phyloP scores from a whole-genome alignment of 2,329 filamentous ascomycete genomes.

The Cladosporium oxysporum region DNA sequence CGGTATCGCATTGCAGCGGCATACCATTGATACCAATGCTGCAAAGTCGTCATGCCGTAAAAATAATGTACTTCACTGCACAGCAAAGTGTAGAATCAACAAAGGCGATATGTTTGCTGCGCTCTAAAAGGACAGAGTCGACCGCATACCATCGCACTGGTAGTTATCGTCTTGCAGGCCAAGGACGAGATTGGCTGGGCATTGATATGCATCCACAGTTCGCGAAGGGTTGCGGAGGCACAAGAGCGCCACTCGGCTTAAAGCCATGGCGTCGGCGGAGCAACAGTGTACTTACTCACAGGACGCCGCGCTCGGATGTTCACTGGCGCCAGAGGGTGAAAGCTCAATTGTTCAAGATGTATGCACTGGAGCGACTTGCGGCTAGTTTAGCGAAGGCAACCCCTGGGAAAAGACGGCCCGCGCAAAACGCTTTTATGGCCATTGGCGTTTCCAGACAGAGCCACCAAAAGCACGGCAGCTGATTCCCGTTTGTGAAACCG shows the following conservation, averaged over 20 bases:
- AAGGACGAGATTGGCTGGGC: neutral
- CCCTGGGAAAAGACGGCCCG: neutral
- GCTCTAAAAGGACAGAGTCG: neutral
- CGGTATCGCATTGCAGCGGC: neutral
- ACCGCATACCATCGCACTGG: neutral
- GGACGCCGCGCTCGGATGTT: neutral
- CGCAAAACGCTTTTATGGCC: neutral
- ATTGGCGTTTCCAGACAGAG: neutral
- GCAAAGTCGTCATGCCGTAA: neutral
- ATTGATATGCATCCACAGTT: neutral
- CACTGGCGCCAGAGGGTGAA: neutral
- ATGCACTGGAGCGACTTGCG: neutral
- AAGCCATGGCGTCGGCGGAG: neutral
- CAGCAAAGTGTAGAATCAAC: neutral
- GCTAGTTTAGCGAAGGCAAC: neutral
- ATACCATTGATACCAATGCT: neutral
- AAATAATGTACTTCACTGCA: neutral
- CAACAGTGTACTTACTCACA: neutral
- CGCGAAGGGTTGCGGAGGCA: neutral
- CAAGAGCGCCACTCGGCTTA: constrained; percentile 1
- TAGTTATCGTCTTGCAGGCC: neutral
- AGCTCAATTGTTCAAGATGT: no score
- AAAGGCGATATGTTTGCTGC: neutral
- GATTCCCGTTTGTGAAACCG: neutral
- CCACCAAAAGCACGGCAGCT: neutral